Conservation (phyloP, 2,329 filamentous ascomycete genomes). For the Calonectria hongkongensis region DNA sequence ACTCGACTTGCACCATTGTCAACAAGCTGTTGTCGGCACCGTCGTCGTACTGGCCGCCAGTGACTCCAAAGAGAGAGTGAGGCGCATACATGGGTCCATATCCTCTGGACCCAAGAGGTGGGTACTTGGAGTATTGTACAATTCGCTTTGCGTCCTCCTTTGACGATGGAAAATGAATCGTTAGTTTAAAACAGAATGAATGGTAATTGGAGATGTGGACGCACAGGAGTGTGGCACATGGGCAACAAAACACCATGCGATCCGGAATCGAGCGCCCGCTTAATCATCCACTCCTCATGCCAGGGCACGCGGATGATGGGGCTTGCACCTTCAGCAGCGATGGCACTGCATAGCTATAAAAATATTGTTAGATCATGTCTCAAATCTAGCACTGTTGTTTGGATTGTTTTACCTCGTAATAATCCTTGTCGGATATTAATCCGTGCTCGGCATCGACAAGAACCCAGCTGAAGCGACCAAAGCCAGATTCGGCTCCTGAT, state of each 20-base stretch:
- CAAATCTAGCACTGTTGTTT: neutral
- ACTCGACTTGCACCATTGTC: slow-evolving; percentile 39
- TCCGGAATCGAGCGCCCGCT: slow-evolving; percentile 37
- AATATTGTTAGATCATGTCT: neutral
- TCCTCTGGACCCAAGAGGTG: slow-evolving; percentile 35
- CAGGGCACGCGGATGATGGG: slow-evolving; percentile 36
- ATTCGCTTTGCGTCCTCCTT: slow-evolving; percentile 37
- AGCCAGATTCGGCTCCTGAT: slow-evolving; percentile 4
- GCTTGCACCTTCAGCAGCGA: slow-evolving; percentile 31
- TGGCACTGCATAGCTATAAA: slow-evolving; percentile 17
- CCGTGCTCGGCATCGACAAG: slow-evolving; percentile 38
- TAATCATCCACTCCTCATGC: slow-evolving; percentile 40
- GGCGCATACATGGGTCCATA: slow-evolving; percentile 37
- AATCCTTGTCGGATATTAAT: slow-evolving; percentile 39
- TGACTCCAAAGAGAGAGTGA: slow-evolving; percentile 24
- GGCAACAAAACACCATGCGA: slow-evolving; percentile 34
- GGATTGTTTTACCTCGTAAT: slow-evolving; percentile 32
- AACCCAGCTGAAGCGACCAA: slow-evolving; percentile 35
- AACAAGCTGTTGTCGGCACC: slow-evolving; percentile 30
- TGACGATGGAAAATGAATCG: neutral
- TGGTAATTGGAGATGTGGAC: neutral
- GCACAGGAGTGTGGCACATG: slow-evolving; percentile 36
- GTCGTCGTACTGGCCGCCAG: slow-evolving; percentile 30
- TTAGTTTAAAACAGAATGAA: neutral
- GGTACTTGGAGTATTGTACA: slow-evolving; percentile 39